Percentiles rank a stretch among this genome's conserved stretches.
Evolutionary conservation across 148 eudicot genomes (phyloP).

Genomic region (Tetragonia tetragonoides): DNA sequence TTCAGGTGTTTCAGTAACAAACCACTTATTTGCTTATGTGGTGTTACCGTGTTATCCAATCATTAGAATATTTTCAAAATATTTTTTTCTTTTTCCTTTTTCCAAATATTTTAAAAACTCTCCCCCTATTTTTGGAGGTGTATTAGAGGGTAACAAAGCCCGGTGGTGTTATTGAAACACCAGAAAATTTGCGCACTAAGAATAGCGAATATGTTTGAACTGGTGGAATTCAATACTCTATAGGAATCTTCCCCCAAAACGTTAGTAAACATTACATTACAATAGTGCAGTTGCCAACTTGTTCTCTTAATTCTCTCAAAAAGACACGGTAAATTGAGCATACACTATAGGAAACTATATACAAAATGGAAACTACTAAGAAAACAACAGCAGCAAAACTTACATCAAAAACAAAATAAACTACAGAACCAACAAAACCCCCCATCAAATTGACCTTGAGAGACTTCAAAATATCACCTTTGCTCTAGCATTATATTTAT

Average conservation of each 20-base stretch:
- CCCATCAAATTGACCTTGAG: background rate
- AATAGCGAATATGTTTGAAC: background rate
- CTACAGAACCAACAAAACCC: background rate
- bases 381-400: background rate
- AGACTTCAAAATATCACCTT: background rate
- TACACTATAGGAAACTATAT: conserved; percentile 8
- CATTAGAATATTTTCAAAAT: too few relatives aligned
- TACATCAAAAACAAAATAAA: background rate
- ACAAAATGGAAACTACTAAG: conserved; percentile 11
- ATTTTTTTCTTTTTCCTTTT: too few relatives aligned
- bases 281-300: background rate
- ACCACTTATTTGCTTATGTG: too few relatives aligned
- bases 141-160: too few relatives aligned
- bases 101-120: too few relatives aligned
- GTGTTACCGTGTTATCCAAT: too few relatives aligned
- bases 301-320: conserved; percentile 17
- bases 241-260: conserved; percentile 1
- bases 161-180: too few relatives aligned
- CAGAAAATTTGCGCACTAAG: too few relatives aligned
- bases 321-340: conserved; percentile 1
- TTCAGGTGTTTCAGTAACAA: too few relatives aligned
- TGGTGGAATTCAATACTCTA: conserved; percentile 9
- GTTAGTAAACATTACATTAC: background rate
- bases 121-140: too few relatives aligned
- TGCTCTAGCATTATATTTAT: background rate